Evolutionary conservation across 805 yeast genomes (phyloP).

Genomic region (Lipomyces mesembrius): DNA sequence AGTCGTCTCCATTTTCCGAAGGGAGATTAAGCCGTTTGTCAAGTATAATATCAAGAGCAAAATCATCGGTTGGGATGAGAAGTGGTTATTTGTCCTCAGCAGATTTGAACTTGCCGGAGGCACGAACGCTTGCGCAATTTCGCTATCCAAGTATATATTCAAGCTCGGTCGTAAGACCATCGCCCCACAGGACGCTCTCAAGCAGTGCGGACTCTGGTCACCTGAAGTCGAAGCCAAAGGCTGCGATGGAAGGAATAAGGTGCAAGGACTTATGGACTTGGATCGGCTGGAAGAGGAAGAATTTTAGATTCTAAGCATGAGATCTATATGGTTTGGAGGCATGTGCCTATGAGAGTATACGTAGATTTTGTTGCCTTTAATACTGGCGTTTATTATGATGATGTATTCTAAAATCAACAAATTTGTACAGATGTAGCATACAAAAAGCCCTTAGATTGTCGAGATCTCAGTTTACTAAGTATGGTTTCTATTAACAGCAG

Average conservation of each 20-base stretch:
- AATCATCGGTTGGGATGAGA: conserved; percentile 81
- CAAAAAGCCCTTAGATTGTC: neutral
- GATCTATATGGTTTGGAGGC: neutral
- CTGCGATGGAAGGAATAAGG: conserved; percentile 39
- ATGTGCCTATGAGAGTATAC: neutral
- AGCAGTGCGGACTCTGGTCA: conserved; percentile 56
- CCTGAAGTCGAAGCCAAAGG: conserved; percentile 53
- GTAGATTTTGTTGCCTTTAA: neutral
- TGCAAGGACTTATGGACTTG: conserved; percentile 38
- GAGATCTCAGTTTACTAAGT: neutral
- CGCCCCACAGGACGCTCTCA: conserved; percentile 57
- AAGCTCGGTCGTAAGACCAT: conserved; percentile 79
- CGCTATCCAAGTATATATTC: conserved; percentile 78
- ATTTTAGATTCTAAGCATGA: neutral
- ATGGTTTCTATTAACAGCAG: no score
- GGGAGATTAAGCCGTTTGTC: conserved; percentile 73
- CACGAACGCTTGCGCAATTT: conserved; percentile 56
- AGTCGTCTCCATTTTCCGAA: conserved; percentile 66
- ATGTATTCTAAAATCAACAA: neutral
- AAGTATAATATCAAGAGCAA: conserved; percentile 59
- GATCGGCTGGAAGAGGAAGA: conserved; percentile 37
- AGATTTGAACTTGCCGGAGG: conserved; percentile 55
- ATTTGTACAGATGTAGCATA: neutral
- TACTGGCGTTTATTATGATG: neutral
- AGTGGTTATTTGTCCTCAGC: conserved; percentile 78